These are phyloP conservation scores for Venturiaceae sp. DNA, from an alignment of 2,329 filamentous ascomycete species.

Conservation along the genomic window DNA sequence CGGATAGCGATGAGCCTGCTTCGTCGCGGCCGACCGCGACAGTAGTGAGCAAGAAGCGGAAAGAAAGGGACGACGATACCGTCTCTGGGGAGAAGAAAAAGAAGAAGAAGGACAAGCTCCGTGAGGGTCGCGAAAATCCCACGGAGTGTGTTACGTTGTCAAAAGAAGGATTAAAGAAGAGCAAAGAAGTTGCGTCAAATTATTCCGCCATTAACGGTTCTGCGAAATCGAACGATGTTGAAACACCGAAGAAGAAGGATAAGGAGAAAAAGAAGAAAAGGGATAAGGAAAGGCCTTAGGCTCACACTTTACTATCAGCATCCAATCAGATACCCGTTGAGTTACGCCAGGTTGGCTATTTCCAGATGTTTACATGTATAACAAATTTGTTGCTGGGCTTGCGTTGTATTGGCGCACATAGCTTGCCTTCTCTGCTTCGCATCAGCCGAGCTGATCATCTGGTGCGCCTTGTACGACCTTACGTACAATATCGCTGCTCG, in stretches of 20 bases:
- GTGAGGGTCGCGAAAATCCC: neutral
- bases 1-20: constrained; percentile 25
- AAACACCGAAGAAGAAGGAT: neutral
- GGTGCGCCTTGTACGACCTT: too few relatives aligned
- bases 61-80: neutral
- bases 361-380: too few relatives aligned
- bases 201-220: neutral
- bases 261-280: constrained; percentile 3
- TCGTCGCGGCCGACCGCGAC: neutral
- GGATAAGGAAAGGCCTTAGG: neutral
- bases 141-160: neutral
- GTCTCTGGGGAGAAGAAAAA: neutral
- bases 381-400: too few relatives aligned
- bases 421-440: too few relatives aligned
- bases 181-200: neutral
- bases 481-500: too few relatives aligned
- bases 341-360: too few relatives aligned
- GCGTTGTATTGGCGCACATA: too few relatives aligned
- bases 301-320: neutral
- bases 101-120: constrained; percentile 6
- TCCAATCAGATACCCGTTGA: neutral
- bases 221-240: neutral
- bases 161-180: neutral
- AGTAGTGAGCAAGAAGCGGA: neutral
- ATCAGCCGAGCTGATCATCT: too few relatives aligned